Percentiles rank a stretch among this genome's conserved stretches.
Conservation (phyloP, 129 eudicot species). For the Daucus carota region DNA sequence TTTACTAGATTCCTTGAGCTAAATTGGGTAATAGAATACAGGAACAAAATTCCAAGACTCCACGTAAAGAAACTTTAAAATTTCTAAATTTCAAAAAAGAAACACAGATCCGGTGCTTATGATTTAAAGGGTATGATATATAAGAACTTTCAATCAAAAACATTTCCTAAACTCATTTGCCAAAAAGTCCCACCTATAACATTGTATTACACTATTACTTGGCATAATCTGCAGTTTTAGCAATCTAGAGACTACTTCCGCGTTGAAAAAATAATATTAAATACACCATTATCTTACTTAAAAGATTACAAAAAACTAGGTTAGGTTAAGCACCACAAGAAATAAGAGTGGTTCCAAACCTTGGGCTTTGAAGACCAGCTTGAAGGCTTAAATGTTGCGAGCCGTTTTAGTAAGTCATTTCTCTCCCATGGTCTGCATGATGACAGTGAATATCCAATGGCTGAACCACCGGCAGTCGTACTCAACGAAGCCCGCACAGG, state of each 20-base stretch:
- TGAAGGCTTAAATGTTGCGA: constrained; percentile 71
- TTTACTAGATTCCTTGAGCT: neutral
- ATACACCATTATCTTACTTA: neutral
- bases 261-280: neutral
- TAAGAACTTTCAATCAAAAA: neutral
- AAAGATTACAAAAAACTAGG: neutral
- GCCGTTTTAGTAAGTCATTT: constrained; percentile 76
- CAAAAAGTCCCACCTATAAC: neutral
- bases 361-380: constrained; percentile 86
- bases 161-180: neutral
- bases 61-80: neutral
- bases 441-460: constrained; percentile 74
- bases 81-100: neutral
- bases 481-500: constrained; percentile 57
- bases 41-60: neutral
- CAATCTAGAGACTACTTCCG: neutral
- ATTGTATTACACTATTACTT: neutral
- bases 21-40: neutral
- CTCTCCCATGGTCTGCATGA: constrained; percentile 99
- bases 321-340: neutral
- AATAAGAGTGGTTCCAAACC: constrained; percentile 33
- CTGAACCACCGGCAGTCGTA: constrained; percentile 69
- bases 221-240: neutral
- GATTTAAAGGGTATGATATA: neutral
- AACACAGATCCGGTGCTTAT: neutral